Evolutionary conservation across 257 asterid species (phyloP).

Genomic region (Coffea canephora): DNA sequence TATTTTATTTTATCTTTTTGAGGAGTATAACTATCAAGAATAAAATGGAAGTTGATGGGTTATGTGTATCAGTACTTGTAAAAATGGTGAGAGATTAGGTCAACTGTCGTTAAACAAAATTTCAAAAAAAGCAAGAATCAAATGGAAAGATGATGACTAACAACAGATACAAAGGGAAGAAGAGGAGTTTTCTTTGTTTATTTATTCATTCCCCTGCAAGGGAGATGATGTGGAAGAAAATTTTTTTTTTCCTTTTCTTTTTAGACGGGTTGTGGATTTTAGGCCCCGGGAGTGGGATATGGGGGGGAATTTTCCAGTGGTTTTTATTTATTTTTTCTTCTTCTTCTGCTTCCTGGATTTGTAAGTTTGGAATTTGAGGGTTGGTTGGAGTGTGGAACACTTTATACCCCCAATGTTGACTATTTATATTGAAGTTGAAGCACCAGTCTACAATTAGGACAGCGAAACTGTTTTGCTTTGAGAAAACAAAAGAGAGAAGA

Average conservation of each 20-base stretch:
- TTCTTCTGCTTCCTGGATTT: slow-evolving; percentile 6
- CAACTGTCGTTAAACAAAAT: slow-evolving; percentile 48
- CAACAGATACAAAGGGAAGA: not conserved
- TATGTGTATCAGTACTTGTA: not conserved
- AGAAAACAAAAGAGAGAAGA: slow-evolving; percentile 28
- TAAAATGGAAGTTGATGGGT: not conserved
- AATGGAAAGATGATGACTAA: slow-evolving; percentile 14
- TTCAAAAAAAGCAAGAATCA: slow-evolving; percentile 7
- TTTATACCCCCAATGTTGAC: not conserved
- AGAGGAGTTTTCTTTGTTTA: not conserved
- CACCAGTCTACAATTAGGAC: not conserved
- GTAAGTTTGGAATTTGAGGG: slow-evolving; percentile 23
- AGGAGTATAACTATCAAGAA: not conserved
- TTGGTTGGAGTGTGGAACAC: not conserved
- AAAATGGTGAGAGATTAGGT: slow-evolving; percentile 48
- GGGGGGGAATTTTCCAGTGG: not conserved
- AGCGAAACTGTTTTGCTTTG: slow-evolving; percentile 21
- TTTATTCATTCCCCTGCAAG: not conserved
- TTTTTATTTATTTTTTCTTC: not conserved
- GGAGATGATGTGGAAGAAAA: not conserved
- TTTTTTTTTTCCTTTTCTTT: not conserved
- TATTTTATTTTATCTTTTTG: not conserved
- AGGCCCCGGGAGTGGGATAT: not conserved
- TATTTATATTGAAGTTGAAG: no score
- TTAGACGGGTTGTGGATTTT: not conserved